Evolutionary conservation across 23 red algal genomes (phyloP).

Genomic region (Gracilaria domingensis): DNA sequence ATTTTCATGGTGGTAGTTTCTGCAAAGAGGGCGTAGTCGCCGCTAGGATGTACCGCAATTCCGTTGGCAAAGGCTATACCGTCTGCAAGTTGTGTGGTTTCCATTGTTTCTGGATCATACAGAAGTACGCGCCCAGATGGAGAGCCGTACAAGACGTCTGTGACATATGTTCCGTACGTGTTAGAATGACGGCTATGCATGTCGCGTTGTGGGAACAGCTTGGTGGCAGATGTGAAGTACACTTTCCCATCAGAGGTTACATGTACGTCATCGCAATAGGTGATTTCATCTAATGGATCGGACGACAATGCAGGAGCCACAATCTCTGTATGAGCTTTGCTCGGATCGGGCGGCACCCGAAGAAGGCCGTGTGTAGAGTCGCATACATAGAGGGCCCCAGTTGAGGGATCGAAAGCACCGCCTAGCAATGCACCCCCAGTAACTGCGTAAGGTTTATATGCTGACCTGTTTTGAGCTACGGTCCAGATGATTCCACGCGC

Average conservation of each 20-base stretch:
- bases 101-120: constrained; percentile 25
- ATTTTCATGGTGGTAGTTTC: constrained; percentile 15
- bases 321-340: background rate
- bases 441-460: background rate
- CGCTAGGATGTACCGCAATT: constrained; percentile 26
- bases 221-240: constrained; percentile 32
- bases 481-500: constrained; percentile 20
- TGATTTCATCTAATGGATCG: constrained; percentile 11
- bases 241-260: constrained; percentile 9
- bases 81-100: constrained; percentile 19
- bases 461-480: constrained; percentile 9
- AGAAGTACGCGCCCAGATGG: constrained; percentile 12
- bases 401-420: background rate
- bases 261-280: constrained; percentile 29
- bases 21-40: constrained; percentile 24
- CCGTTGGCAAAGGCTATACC: constrained; percentile 30
- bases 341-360: constrained; percentile 17
- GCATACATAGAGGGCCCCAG: constrained; percentile 30
- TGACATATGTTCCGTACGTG: constrained; percentile 1
- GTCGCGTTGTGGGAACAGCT: background rate
- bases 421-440: constrained; percentile 12
- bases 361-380: constrained; percentile 27
- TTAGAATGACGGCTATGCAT: background rate
- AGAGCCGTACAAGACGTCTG: constrained; percentile 1
- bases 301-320: background rate